phyloP scores from a whole-genome alignment of 2,329 filamentous ascomycete genomes.

The Diaporthe capsici region DNA sequence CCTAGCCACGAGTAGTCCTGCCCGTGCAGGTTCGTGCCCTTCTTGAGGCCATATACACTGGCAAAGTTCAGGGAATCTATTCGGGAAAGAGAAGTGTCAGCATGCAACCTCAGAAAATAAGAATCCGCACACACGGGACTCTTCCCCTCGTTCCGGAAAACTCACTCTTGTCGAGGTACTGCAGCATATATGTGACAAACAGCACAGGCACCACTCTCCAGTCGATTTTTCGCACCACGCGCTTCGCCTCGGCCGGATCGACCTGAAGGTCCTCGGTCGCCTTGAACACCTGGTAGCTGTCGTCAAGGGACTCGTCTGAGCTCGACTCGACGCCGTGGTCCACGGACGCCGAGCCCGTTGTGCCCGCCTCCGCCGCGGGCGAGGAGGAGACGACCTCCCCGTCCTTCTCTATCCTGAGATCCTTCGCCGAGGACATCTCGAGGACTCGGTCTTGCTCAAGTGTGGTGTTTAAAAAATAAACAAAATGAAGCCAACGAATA shows the following conservation, averaged over 20 bases:
- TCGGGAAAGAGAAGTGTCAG: background rate
- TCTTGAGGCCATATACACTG: slow-evolving; percentile 61
- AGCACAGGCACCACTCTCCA: slow-evolving; percentile 49
- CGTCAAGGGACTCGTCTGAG: slow-evolving; percentile 48
- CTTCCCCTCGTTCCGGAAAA: background rate
- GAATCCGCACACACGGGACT: background rate
- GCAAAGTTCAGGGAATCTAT: slow-evolving; percentile 63
- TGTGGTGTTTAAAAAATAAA: background rate
- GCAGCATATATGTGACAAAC: slow-evolving; percentile 51
- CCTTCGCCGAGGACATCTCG: slow-evolving; percentile 34
- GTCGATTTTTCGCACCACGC: slow-evolving; percentile 51
- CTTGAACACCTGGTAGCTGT: slow-evolving; percentile 51
- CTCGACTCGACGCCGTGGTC: slow-evolving; percentile 42
- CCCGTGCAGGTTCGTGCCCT: slow-evolving; percentile 61
- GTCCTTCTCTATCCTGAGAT: slow-evolving; percentile 34
- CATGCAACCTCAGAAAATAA: background rate
- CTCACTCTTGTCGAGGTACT: slow-evolving; percentile 54
- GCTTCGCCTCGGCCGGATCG: slow-evolving; percentile 48
- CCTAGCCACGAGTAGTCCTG: slow-evolving; percentile 67
- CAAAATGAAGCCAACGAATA: background rate
- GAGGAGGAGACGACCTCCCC: background rate
- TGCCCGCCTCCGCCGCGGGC: background rate
- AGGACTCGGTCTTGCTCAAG: background rate
- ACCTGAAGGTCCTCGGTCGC: slow-evolving; percentile 45
- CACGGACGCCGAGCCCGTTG: background rate